These are phyloP conservation scores for Rhododendron vialii DNA, from an alignment of 148 eudicot species.

Conservation along the genomic window DNA sequence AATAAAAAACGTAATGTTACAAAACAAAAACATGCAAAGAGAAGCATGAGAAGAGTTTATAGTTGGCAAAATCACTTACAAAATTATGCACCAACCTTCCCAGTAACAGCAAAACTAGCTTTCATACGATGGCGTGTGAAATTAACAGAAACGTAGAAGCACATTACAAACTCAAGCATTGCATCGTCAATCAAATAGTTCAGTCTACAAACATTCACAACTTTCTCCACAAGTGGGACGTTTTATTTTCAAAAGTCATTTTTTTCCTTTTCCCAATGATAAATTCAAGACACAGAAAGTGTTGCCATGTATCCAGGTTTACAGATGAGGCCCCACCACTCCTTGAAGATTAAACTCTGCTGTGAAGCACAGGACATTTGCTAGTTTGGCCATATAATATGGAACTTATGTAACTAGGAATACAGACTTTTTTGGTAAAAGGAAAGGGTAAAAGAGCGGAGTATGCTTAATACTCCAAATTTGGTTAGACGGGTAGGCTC, in stretches of 20 bases:
- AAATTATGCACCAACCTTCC: neutral
- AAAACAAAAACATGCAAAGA: neutral
- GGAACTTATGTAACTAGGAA: neutral
- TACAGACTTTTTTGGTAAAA: neutral
- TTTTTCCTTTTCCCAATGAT: neutral
- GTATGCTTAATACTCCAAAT: neutral
- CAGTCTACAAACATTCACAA: neutral
- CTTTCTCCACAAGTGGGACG: neutral
- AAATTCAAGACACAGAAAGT: neutral
- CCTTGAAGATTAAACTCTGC: neutral
- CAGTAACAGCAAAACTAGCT: neutral
- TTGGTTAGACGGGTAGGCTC: neutral
- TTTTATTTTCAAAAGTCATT: neutral
- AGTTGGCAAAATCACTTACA: neutral
- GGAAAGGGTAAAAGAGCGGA: neutral
- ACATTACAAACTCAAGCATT: neutral
- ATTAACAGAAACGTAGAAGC: neutral
- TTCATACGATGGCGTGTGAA: neutral
- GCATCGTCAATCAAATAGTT: neutral
- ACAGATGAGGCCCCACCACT: neutral
- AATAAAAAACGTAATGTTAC: no score
- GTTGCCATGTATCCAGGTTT: neutral
- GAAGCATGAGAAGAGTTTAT: neutral
- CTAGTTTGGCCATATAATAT: neutral
- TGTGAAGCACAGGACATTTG: neutral